Conservation (phyloP, 805 yeast genomes). For the Debaryomyces tyrocola region DNA sequence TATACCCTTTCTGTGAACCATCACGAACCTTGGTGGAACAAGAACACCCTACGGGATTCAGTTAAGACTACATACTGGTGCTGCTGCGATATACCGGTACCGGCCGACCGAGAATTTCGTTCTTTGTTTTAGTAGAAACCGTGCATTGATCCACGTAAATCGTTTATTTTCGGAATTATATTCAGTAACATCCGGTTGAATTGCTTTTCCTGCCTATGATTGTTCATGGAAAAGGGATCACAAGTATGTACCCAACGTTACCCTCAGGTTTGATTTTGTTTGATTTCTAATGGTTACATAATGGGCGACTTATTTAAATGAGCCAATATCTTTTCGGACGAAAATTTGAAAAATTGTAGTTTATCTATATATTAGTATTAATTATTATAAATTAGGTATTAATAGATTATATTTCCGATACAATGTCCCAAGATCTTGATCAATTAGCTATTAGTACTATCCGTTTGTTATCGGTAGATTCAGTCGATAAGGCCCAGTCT, state of each 20-base stretch:
- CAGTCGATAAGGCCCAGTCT: conserved; percentile 83
- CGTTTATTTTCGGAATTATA: not conserved
- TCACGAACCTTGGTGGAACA: too few species aligned
- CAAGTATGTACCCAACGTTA: not conserved
- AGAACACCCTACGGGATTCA: too few species aligned
- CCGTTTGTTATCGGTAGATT: conserved; percentile 85
- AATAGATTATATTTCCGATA: not conserved
- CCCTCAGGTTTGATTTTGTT: not conserved
- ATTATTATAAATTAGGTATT: not conserved
- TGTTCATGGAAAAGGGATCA: not conserved
- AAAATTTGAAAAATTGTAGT: not conserved
- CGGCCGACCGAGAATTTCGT: not conserved
- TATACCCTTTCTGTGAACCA: too few species aligned
- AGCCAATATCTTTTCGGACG: not conserved
- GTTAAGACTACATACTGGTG: too few species aligned
- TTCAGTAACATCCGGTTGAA: not conserved
- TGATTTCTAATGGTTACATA: not conserved
- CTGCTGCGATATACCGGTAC: not conserved
- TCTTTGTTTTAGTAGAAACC: not conserved
- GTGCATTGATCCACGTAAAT: not conserved
- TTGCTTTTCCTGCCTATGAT: not conserved
- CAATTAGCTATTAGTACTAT: conserved; percentile 79
- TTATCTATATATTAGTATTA: not conserved
- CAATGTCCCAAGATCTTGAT: conserved; percentile 45
- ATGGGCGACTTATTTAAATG: not conserved